Percentiles rank a stretch among this genome's conserved stretches.
These are phyloP conservation scores for Sporisorium graminicola DNA, from an alignment of 1,284 basidiomycete species.

Conservation along the genomic window DNA sequence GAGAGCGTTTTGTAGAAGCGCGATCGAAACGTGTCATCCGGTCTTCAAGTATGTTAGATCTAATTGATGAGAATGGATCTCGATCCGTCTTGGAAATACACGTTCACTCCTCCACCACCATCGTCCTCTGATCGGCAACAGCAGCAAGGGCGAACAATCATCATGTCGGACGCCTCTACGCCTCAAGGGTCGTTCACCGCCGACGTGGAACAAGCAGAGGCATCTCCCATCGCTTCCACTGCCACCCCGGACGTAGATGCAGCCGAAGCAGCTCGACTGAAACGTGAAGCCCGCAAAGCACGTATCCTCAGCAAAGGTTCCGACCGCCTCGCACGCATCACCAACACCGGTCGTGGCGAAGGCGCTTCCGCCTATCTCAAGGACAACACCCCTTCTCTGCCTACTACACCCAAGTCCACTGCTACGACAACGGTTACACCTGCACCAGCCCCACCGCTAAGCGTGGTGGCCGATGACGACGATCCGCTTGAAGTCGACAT, in stretches of 20 bases:
- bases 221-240: neutral
- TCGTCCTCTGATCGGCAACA: neutral
- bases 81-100: constrained; percentile 19
- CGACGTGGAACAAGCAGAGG: neutral
- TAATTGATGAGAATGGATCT: neutral
- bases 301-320: constrained; percentile 64
- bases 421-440: neutral
- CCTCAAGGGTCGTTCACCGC: neutral
- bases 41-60: constrained; percentile 1
- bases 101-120: constrained; percentile 1
- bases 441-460: neutral
- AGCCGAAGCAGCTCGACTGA: constrained; percentile 60
- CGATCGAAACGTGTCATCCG: constrained; percentile 5
- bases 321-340: constrained; percentile 67
- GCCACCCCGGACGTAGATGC: constrained; percentile 23
- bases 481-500: constrained; percentile 61
- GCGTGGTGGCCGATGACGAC: constrained; percentile 31
- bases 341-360: constrained; percentile 65
- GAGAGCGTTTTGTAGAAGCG: no score
- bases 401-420: constrained; percentile 5
- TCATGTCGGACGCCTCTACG: constrained; percentile 27
- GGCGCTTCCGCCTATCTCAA: constrained; percentile 60
- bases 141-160: neutral
- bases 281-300: constrained; percentile 67
- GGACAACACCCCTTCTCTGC: constrained; percentile 27